Percentiles rank a stretch among this genome's conserved stretches.
phyloP scores from a whole-genome alignment of 2,329 filamentous ascomycete genomes.

The Seiridium cupressi region DNA sequence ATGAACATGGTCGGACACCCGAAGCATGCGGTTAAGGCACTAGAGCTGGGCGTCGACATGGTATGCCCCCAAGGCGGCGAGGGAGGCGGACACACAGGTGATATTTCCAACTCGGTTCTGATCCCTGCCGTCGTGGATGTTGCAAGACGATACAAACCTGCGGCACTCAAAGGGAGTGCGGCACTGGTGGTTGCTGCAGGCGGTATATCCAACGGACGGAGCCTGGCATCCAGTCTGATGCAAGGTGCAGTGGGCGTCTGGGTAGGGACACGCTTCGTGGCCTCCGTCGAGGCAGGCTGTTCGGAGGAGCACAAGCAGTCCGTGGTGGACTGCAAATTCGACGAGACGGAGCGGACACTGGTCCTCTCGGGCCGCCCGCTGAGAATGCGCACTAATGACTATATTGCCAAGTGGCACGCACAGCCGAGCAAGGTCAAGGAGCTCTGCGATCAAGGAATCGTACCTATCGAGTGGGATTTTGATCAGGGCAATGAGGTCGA shows the following conservation, averaged over 20 bases:
- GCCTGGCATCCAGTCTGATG: slow-evolving; percentile 79
- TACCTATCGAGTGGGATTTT: slow-evolving; percentile 80
- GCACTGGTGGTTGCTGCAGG: slow-evolving; percentile 87
- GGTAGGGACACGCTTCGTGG: slow-evolving; percentile 93
- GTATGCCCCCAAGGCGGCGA: slow-evolving; percentile 92
- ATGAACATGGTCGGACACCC: slow-evolving; percentile 99
- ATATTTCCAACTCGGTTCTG: slow-evolving; percentile 81
- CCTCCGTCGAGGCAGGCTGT: slow-evolving; percentile 76
- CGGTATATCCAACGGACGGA: slow-evolving; percentile 79
- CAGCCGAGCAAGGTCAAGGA: slow-evolving; percentile 71
- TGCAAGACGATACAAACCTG: slow-evolving; percentile 68
- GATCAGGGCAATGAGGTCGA: slow-evolving; percentile 82
- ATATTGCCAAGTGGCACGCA: slow-evolving; percentile 77
- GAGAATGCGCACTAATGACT: slow-evolving; percentile 78
- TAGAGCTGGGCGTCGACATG: slow-evolving; percentile 84
- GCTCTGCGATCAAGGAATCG: slow-evolving; percentile 72
- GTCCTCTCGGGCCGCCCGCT: slow-evolving; percentile 81
- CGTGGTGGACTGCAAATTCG: slow-evolving; percentile 75
- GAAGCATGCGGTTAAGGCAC: slow-evolving; percentile 84
- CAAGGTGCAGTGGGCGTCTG: slow-evolving; percentile 86
- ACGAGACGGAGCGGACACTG: slow-evolving; percentile 79
- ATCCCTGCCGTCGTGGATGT: slow-evolving; percentile 87
- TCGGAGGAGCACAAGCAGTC: slow-evolving; percentile 79
- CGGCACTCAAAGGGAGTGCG: slow-evolving; percentile 64
- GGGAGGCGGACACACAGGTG: slow-evolving; percentile 89